These are phyloP conservation scores for Jatropha podagrica DNA, from an alignment of 441 rosid species.

Conservation along the genomic window DNA sequence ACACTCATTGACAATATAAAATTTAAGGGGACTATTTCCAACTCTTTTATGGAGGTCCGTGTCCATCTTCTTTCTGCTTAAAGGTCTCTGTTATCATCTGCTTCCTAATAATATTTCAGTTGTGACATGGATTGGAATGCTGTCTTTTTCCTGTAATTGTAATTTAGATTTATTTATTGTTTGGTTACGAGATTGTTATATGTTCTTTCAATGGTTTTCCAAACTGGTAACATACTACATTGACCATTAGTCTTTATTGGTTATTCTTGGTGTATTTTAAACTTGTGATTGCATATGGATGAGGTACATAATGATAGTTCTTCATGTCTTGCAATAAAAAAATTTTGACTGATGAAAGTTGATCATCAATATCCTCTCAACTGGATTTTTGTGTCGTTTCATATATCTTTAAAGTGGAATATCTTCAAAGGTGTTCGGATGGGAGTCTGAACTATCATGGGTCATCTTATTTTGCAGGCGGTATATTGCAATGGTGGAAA, in stretches of 20 bases:
- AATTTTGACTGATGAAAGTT: not conserved
- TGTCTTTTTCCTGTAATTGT: not conserved
- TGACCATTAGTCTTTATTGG: not conserved
- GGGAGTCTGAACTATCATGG: not conserved
- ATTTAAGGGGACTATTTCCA: not conserved
- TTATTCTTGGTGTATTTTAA: not conserved
- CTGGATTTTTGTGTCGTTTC: not conserved
- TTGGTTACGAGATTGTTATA: not conserved
- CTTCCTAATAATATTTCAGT: not conserved
- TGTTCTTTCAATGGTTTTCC: not conserved
- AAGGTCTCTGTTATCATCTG: not conserved
- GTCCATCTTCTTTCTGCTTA: not conserved
- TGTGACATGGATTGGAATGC: not conserved
- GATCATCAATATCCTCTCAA: not conserved
- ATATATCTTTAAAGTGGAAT: not conserved
- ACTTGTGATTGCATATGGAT: not conserved
- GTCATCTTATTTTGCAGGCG: constrained; percentile 54
- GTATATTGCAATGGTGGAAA: constrained; percentile 89
- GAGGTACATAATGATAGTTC: not conserved
- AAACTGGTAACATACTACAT: not conserved
- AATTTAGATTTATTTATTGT: not conserved
- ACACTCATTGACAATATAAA: not conserved
- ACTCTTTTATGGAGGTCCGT: not conserved
- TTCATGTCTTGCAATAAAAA: not conserved
- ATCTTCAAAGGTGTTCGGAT: not conserved